Conservation (phyloP, 768 basidiomycete genomes). For the Phlebiopsis gigantea region DNA sequence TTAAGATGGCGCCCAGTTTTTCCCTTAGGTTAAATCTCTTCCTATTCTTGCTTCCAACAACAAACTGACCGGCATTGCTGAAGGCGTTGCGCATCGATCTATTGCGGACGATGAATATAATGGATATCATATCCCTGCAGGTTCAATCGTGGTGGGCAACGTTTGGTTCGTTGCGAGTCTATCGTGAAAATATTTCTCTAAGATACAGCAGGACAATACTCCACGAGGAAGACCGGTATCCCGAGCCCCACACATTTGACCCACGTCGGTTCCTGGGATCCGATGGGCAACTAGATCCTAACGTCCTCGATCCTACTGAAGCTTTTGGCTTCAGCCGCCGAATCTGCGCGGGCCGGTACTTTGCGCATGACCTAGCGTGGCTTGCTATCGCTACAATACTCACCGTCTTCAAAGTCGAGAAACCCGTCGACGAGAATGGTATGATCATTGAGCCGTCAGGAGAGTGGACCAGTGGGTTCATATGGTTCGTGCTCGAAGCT, state of each 20-base stretch:
- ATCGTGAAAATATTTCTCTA: background rate
- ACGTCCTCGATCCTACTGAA: slow-evolving; percentile 4
- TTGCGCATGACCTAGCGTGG: background rate
- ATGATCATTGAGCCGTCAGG: background rate
- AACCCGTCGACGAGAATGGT: slow-evolving; percentile 3
- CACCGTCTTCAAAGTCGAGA: background rate
- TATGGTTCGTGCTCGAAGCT: background rate
- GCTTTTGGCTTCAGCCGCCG: slow-evolving; percentile 2
- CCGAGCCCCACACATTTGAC: slow-evolving; percentile 40
- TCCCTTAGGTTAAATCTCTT: background rate
- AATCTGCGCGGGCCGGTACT: slow-evolving; percentile 3
- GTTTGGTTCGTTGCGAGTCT: slow-evolving; percentile 17
- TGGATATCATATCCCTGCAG: slow-evolving; percentile 27
- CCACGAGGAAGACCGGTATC: slow-evolving; percentile 44
- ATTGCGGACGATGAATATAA: slow-evolving; percentile 25
- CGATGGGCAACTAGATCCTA: slow-evolving; percentile 11
- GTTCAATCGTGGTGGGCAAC: slow-evolving; percentile 23
- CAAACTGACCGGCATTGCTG: background rate
- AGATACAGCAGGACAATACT: slow-evolving; percentile 19
- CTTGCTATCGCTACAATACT: slow-evolving; percentile 1
- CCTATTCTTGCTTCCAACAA: background rate
- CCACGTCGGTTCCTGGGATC: slow-evolving; percentile 37
- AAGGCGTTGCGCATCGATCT: slow-evolving; percentile 21
- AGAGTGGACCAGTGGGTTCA: background rate
- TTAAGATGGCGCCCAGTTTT: background rate